These are phyloP conservation scores for Sporothrix brasiliensis DNA, from an alignment of 2,329 filamentous ascomycete genomes.

Conservation along the genomic window DNA sequence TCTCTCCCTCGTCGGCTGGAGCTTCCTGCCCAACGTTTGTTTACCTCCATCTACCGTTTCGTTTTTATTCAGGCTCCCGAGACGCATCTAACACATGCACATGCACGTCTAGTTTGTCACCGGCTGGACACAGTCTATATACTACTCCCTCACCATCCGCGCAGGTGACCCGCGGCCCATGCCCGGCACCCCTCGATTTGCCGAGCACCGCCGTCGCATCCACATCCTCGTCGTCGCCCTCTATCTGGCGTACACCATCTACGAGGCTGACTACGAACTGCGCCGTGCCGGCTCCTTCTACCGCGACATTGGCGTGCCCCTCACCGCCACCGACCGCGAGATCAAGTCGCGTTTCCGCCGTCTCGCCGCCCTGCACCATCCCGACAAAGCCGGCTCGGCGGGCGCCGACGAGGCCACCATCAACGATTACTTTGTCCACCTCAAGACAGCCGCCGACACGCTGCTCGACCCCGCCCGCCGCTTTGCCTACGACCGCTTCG, in stretches of 20 bases:
- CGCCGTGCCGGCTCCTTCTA: conserved; percentile 76
- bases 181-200: conserved; percentile 68
- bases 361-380: conserved; percentile 72
- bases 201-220: conserved; percentile 76
- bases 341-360: conserved; percentile 85
- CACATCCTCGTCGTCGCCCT: conserved; percentile 78
- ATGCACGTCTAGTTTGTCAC: conserved; percentile 67
- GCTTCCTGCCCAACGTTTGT: conserved; percentile 57
- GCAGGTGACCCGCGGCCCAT: conserved; percentile 81
- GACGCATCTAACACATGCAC: neutral
- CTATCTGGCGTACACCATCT: conserved; percentile 90
- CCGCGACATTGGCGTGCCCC: conserved; percentile 69
- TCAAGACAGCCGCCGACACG: conserved; percentile 82
- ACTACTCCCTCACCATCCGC: conserved; percentile 86
- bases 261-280: conserved; percentile 84
- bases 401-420: conserved; percentile 42
- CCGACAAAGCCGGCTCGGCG: conserved; percentile 69
- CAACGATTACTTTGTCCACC: conserved; percentile 69
- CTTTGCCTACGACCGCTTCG: conserved; percentile 90
- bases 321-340: conserved; percentile 69
- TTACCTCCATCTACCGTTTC: neutral
- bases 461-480: conserved; percentile 74
- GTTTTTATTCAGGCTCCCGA: neutral
- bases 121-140: conserved; percentile 74
- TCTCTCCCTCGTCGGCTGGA: conserved; percentile 60